Evolutionary conservation across 371 early-diverging fungal species (phyloP).

Genomic region (Chytridium lagenaria): DNA sequence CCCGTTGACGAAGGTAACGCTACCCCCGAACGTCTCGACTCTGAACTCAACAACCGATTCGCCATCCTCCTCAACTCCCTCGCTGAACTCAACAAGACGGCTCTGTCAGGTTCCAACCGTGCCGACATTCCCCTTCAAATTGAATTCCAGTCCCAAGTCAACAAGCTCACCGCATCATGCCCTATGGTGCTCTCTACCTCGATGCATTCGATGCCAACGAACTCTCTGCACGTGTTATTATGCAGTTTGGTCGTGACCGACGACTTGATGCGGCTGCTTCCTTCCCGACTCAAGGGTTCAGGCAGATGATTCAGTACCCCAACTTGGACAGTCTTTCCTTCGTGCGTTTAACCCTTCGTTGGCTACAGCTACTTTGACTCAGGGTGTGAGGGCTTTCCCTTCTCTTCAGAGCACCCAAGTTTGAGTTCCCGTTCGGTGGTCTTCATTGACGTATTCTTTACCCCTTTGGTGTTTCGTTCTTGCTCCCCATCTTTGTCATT

Average conservation of each 20-base stretch:
- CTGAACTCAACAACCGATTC: constrained; percentile 19
- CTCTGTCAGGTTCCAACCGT: constrained; percentile 7
- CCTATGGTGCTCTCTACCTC: constrained; percentile 64
- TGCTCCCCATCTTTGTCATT: constrained; percentile 76
- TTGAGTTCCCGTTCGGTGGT: constrained; percentile 59
- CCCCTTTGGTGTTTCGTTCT: constrained; percentile 78
- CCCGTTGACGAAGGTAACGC: constrained; percentile 7
- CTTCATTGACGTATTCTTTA: constrained; percentile 67
- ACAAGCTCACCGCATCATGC: constrained; percentile 46
- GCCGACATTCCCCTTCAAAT: background rate
- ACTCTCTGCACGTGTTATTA: constrained; percentile 14
- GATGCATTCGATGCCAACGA: constrained; percentile 47
- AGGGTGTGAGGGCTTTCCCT: constrained; percentile 68
- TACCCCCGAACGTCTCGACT: constrained; percentile 25
- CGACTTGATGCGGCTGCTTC: constrained; percentile 55
- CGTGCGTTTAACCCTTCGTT: constrained; percentile 42
- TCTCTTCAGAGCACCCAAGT: constrained; percentile 42
- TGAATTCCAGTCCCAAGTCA: constrained; percentile 17
- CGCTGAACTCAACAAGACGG: constrained; percentile 34
- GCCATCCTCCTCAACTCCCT: constrained; percentile 21
- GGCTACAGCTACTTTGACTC: constrained; percentile 56
- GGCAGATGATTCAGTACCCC: constrained; percentile 58
- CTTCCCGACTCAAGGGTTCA: constrained; percentile 61
- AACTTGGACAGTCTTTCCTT: constrained; percentile 60
- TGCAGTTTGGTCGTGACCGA: constrained; percentile 63